Percentiles rank a stretch among this genome's conserved stretches.
phyloP scores from a whole-genome alignment of 2,329 filamentous ascomycete genomes.

The Xylogone sp. region DNA sequence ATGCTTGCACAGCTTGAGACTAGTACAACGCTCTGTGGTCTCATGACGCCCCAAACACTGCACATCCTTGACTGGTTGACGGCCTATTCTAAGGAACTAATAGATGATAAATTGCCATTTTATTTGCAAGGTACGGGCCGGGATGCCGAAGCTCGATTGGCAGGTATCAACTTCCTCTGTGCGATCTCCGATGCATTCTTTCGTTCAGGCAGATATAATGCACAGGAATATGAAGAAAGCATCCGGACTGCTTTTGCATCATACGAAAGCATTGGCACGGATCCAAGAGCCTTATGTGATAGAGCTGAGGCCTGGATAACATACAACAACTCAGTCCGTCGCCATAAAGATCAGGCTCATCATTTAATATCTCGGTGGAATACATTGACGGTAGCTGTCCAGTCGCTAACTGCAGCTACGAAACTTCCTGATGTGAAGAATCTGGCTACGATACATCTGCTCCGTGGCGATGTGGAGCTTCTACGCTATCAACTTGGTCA shows the following conservation, averaged over 20 bases:
- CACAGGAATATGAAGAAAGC: background rate
- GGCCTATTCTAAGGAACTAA: background rate
- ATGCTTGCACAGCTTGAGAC: constrained; percentile 59
- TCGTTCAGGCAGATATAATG: constrained; percentile 22
- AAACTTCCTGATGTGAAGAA: constrained; percentile 47
- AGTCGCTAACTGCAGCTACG: constrained; percentile 44
- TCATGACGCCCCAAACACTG: constrained; percentile 31
- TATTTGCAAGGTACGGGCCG: constrained; percentile 26
- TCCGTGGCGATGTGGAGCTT: constrained; percentile 52
- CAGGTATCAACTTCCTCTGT: constrained; percentile 52
- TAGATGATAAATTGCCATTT: background rate
- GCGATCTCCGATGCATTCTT: constrained; percentile 55
- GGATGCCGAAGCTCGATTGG: constrained; percentile 48
- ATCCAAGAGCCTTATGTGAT: constrained; percentile 44
- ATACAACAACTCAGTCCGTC: constrained; percentile 37
- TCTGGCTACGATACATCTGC: constrained; percentile 47
- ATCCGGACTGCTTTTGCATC: background rate
- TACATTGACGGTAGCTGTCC: constrained; percentile 45
- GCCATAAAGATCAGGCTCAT: constrained; percentile 14
- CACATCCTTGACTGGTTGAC: background rate
- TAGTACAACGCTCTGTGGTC: constrained; percentile 46
- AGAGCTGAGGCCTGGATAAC: constrained; percentile 54
- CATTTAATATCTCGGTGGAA: constrained; percentile 43
- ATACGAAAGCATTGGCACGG: constrained; percentile 29
- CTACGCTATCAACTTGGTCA: constrained; percentile 47